Evolutionary conservation across 2,329 filamentous ascomycete genomes (phyloP).

Genomic region (Colletotrichum chrysophilum): DNA sequence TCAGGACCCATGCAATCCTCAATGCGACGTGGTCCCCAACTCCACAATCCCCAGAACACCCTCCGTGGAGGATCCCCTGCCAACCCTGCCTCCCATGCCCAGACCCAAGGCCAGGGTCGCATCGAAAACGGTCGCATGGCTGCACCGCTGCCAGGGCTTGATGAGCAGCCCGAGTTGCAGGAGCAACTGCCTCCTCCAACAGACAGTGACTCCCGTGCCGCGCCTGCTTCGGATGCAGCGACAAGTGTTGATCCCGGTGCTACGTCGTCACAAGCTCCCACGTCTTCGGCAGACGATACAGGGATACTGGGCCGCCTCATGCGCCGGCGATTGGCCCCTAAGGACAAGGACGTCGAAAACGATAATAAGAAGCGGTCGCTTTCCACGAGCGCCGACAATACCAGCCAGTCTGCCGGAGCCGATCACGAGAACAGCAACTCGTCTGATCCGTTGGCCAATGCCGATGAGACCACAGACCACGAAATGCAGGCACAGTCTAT

Average conservation of each 20-base stretch:
- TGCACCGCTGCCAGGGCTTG: constrained; percentile 9
- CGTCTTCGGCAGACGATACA: background rate
- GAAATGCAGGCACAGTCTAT: background rate
- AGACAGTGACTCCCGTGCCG: background rate
- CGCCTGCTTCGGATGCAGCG: background rate
- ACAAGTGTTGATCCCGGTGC: background rate
- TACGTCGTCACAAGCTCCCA: background rate
- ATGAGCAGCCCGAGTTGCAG: constrained; percentile 10
- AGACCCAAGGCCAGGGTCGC: constrained; percentile 5
- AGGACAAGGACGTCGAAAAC: background rate
- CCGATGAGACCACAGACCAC: background rate
- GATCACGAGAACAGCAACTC: background rate
- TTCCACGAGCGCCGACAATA: background rate
- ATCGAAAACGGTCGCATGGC: constrained; percentile 6
- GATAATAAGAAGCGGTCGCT: background rate
- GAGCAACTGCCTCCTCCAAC: background rate
- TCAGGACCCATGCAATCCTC: constrained; percentile 8
- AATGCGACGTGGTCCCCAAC: constrained; percentile 15
- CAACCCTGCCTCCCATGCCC: background rate
- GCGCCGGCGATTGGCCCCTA: constrained; percentile 10
- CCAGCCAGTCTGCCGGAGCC: background rate
- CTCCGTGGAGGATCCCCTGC: background rate
- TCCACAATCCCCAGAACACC: constrained; percentile 23
- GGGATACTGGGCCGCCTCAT: constrained; percentile 10
- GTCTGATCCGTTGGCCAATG: background rate